These are phyloP conservation scores for Neonectria hederae DNA, from an alignment of 2,329 filamentous ascomycete species.

Conservation along the genomic window DNA sequence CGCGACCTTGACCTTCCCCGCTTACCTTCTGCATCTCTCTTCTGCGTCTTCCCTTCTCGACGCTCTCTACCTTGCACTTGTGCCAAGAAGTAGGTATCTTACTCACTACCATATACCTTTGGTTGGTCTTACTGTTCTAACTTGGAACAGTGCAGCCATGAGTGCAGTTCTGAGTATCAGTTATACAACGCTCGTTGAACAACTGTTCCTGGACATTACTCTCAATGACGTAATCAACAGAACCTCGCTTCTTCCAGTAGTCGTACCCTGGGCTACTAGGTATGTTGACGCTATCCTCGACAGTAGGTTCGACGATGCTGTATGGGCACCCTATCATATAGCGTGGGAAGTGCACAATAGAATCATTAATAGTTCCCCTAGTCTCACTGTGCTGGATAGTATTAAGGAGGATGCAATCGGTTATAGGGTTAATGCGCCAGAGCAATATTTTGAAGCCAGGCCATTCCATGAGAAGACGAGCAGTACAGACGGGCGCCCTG, in stretches of 20 bases:
- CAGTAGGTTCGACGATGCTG: constrained; percentile 6
- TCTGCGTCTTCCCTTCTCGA: not conserved
- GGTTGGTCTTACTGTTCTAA: not conserved
- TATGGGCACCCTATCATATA: constrained; percentile 15
- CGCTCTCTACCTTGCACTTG: not conserved
- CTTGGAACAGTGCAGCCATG: not conserved
- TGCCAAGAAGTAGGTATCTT: not conserved
- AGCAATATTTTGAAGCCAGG: constrained; percentile 1
- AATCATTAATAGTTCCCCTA: not conserved
- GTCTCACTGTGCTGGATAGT: not conserved
- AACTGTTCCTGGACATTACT: constrained; percentile 4
- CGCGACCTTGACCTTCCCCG: not conserved
- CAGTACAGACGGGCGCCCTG: not conserved
- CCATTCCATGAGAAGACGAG: not conserved
- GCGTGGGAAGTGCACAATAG: not conserved
- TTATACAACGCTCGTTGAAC: constrained; percentile 6
- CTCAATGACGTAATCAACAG: constrained; percentile 7
- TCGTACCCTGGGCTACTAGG: constrained; percentile 9
- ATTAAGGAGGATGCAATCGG: constrained; percentile 7
- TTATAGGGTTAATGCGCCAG: not conserved
- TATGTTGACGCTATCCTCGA: constrained; percentile 11
- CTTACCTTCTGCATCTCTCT: not conserved
- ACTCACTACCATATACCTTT: not conserved
- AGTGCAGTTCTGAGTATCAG: not conserved
- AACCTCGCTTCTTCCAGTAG: not conserved